Percentiles rank a stretch among this genome's conserved stretches.
phyloP scores from a whole-genome alignment of 768 basidiomycete species.

The Lactarius quietus region DNA sequence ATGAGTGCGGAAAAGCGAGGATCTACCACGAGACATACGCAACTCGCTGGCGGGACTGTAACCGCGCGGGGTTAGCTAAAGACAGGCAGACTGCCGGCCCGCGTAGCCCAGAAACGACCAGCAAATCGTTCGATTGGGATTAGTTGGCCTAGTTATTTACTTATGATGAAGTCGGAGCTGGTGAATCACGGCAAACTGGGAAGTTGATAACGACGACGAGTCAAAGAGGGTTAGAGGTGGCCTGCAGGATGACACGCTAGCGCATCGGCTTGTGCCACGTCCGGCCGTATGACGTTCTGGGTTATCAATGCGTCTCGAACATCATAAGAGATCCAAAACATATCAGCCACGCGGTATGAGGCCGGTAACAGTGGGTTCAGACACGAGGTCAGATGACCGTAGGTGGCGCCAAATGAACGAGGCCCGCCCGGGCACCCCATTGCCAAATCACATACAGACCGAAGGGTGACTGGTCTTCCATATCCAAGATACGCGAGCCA shows the following conservation, averaged over 20 bases:
- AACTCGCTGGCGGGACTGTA: not conserved
- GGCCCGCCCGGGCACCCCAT: not conserved
- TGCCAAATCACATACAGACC: not conserved
- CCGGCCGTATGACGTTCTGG: conserved; percentile 17
- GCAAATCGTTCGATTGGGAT: not conserved
- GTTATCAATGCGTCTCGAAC: conserved; percentile 16
- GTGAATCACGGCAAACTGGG: conserved; percentile 8
- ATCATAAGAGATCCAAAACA: conserved; percentile 15
- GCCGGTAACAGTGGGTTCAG: conserved; percentile 2
- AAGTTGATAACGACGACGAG: not conserved
- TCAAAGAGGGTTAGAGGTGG: not conserved
- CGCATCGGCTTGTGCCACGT: not conserved
- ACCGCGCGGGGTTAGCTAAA: conserved; percentile 10
- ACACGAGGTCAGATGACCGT: conserved; percentile 19
- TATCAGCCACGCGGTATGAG: conserved; percentile 17
- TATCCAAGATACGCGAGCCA: not conserved
- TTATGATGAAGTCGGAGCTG: conserved; percentile 5
- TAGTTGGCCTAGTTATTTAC: not conserved
- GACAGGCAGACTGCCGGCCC: conserved; percentile 1
- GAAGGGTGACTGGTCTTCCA: not conserved
- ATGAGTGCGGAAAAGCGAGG: not conserved
- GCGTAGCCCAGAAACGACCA: not conserved
- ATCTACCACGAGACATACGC: conserved; percentile 7
- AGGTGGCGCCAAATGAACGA: conserved; percentile 9
- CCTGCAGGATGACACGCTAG: conserved; percentile 13